Percentiles rank a stretch among this genome's conserved stretches.
Conservation (phyloP, 371 early-diverging fungal genomes). For the Vavraia culicis region DNA sequence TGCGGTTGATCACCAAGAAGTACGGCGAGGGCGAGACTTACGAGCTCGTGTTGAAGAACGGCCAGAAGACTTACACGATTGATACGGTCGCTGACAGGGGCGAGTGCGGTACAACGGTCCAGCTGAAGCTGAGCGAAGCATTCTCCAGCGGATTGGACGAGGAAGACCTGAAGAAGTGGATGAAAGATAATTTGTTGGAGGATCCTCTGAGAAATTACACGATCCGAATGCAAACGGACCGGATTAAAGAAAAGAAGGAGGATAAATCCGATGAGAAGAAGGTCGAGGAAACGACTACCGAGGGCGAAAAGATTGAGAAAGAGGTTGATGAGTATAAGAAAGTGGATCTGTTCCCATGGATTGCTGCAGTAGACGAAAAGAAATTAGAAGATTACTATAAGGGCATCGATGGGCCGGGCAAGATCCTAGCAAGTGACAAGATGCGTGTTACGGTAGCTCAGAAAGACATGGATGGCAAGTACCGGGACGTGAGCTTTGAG, state of each 20-base stretch:
- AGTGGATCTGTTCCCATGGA: not conserved
- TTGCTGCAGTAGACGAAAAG: not conserved
- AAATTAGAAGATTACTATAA: not conserved
- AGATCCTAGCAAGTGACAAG: not conserved
- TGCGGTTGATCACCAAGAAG: constrained; percentile 73
- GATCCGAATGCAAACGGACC: not conserved
- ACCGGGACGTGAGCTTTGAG: not conserved
- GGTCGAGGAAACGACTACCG: not conserved
- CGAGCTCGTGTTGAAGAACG: not conserved
- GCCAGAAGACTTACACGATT: not conserved
- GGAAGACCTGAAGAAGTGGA: constrained; percentile 1
- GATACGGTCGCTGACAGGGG: not conserved
- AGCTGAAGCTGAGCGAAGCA: not conserved
- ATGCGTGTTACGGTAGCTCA: not conserved
- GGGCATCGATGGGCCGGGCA: too few species aligned
- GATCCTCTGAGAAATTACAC: not conserved
- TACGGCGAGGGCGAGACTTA: constrained; percentile 47
- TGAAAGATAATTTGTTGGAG: constrained; percentile 2
- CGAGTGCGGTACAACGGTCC: constrained; percentile 1
- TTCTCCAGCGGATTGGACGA: not conserved
- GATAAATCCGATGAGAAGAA: constrained; percentile 11
- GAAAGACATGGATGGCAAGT: not conserved
- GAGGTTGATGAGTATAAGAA: not conserved
- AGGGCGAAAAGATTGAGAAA: not conserved
- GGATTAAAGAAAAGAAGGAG: not conserved